These are phyloP conservation scores for Candida andamanensis DNA, from an alignment of 805 yeast species.

Conservation along the genomic window DNA sequence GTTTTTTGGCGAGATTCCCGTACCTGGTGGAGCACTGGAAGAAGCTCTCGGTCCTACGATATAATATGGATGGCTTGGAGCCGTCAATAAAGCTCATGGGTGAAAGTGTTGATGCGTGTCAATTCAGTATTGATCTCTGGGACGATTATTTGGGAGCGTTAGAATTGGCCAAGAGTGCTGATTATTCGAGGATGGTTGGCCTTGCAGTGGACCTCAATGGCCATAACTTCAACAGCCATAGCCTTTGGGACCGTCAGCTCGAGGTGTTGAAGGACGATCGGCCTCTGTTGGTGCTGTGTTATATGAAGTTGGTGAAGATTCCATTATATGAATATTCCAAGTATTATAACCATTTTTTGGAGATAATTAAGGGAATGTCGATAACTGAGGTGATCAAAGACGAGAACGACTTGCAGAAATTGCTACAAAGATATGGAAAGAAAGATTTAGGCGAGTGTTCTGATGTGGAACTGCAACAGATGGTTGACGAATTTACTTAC, in stretches of 20 bases:
- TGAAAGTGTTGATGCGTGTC: slow-evolving; percentile 44
- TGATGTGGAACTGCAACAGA: slow-evolving; percentile 32
- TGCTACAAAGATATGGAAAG: slow-evolving; percentile 19
- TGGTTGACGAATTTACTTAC: slow-evolving; percentile 42
- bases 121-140: slow-evolving; percentile 65
- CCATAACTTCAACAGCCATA: slow-evolving; percentile 67
- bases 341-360: slow-evolving; percentile 52
- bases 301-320: slow-evolving; percentile 43
- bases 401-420: slow-evolving; percentile 13
- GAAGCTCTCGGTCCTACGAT: slow-evolving; percentile 49
- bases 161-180: slow-evolving; percentile 19
- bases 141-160: slow-evolving; percentile 56
- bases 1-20: slow-evolving; percentile 52
- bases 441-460: slow-evolving; percentile 20
- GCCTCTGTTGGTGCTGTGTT: slow-evolving; percentile 34
- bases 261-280: slow-evolving; percentile 13
- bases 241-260: slow-evolving; percentile 76
- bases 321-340: slow-evolving; percentile 87
- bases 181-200: slow-evolving; percentile 2
- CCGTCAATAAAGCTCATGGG: slow-evolving; percentile 44
- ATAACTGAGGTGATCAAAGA: slow-evolving; percentile 20
- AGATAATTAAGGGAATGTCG: slow-evolving; percentile 29
- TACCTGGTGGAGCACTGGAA: slow-evolving; percentile 61
- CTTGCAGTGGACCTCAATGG: slow-evolving; percentile 45
- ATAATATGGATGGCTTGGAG: slow-evolving; percentile 50